These are phyloP conservation scores for Crassisporium funariophilum DNA, from an alignment of 768 basidiomycete genomes.

Conservation along the genomic window DNA sequence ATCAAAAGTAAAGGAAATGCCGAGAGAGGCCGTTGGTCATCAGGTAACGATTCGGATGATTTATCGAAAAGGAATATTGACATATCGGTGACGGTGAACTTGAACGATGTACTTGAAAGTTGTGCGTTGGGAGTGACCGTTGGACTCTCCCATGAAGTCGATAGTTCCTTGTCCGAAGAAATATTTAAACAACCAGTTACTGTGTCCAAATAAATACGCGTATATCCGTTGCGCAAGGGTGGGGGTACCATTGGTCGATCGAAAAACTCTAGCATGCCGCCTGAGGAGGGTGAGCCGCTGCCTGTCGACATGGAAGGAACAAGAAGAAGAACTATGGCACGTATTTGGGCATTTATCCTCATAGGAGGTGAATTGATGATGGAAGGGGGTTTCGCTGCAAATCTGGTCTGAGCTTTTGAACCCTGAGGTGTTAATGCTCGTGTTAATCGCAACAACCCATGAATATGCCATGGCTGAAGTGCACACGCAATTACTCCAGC, in stretches of 20 bases:
- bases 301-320: constrained; percentile 40
- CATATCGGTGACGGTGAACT: constrained; percentile 43
- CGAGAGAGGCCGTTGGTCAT: constrained; percentile 14
- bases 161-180: constrained; percentile 10
- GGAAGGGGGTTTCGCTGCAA: background rate
- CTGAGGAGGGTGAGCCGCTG: constrained; percentile 2
- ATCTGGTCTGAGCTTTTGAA: background rate
- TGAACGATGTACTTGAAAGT: background rate
- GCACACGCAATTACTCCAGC: constrained; percentile 58
- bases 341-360: constrained; percentile 18
- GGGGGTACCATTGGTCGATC: constrained; percentile 63
- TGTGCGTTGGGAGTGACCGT: background rate
- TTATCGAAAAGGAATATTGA: constrained; percentile 56
- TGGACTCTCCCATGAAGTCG: too few species aligned
- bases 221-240: constrained; percentile 46
- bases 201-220: constrained; percentile 54
- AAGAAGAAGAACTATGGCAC: constrained; percentile 51
- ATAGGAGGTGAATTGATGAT: constrained; percentile 11
- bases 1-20: constrained; percentile 74
- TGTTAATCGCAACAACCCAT: constrained; percentile 45
- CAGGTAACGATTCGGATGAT: constrained; percentile 1
- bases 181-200: constrained; percentile 32
- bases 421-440: constrained; percentile 27
- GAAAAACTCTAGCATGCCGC: constrained; percentile 44
- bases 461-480: constrained; percentile 58